Percentiles rank a stretch among this genome's conserved stretches.
phyloP scores from a whole-genome alignment of 2,329 filamentous ascomycete species.

The Colletotrichum sansevieriae region DNA sequence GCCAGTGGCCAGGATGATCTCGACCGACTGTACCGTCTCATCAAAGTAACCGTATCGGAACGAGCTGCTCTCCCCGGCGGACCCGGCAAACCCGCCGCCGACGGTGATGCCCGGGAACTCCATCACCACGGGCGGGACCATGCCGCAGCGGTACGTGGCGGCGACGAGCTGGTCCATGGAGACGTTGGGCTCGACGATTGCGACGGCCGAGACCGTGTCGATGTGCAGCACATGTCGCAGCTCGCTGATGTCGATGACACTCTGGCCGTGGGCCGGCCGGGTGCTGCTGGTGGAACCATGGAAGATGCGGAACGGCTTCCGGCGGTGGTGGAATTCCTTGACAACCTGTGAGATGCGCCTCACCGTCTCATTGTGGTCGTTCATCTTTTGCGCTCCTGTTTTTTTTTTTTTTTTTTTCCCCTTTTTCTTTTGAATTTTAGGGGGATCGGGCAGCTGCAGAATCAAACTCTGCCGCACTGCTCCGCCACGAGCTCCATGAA shows the following conservation, averaged over 20 bases:
- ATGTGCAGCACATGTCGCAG: conserved; percentile 74
- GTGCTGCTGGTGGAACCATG: conserved; percentile 85
- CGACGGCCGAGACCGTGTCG: conserved; percentile 65
- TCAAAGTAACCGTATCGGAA: conserved; percentile 78
- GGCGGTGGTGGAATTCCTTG: conserved; percentile 56
- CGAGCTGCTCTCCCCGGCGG: conserved; percentile 76
- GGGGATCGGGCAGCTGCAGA: conserved; percentile 15
- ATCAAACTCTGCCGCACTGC: conserved; percentile 20
- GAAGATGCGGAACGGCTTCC: conserved; percentile 77
- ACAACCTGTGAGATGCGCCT: conserved; percentile 57
- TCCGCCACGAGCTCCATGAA: neutral
- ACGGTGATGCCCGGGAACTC: conserved; percentile 81
- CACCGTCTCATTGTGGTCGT: conserved; percentile 61
- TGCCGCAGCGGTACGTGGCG: conserved; percentile 65
- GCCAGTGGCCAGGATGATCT: conserved; percentile 75
- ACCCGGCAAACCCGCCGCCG: conserved; percentile 76
- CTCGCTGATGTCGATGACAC: conserved; percentile 75
- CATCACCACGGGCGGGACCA: conserved; percentile 77
- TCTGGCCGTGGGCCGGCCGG: conserved; percentile 65
- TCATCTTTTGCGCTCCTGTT: conserved; percentile 47
- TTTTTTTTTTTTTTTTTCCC: too few relatives aligned
- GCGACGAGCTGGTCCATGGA: conserved; percentile 74
- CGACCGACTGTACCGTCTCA: conserved; percentile 69
- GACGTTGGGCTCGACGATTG: conserved; percentile 78
- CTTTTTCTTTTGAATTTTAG: neutral